phyloP scores from a whole-genome alignment of 2,329 filamentous ascomycete species.

The Beauveria scarabaeidicola region DNA sequence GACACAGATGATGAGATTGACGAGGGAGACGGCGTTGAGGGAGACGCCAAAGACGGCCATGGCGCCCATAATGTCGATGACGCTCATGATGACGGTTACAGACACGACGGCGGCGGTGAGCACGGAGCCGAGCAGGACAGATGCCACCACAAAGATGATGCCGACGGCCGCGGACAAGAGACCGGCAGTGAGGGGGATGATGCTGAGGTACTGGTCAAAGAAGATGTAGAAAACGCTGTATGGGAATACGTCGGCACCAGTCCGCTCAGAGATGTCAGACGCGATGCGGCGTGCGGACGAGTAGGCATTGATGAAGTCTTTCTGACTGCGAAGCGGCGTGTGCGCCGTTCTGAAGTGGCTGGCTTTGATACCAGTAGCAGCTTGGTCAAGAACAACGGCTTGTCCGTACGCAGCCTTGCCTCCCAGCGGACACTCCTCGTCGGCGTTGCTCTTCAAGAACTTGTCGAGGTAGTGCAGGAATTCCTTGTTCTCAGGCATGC shows the following conservation, averaged over 20 bases:
- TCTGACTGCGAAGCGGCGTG: constrained; percentile 75
- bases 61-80: constrained; percentile 87
- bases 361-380: constrained; percentile 60
- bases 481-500: constrained; percentile 90
- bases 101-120: constrained; percentile 77
- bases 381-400: constrained; percentile 68
- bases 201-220: constrained; percentile 92
- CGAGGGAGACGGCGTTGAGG: constrained; percentile 87
- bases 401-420: constrained; percentile 81
- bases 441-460: constrained; percentile 74
- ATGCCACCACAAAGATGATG: constrained; percentile 76
- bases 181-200: constrained; percentile 68
- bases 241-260: constrained; percentile 79
- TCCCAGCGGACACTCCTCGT: constrained; percentile 76
- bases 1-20: constrained; percentile 95
- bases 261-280: constrained; percentile 59
- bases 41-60: constrained; percentile 88
- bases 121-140: constrained; percentile 73
- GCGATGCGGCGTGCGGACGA: constrained; percentile 83
- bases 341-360: constrained; percentile 91
- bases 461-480: constrained; percentile 79
- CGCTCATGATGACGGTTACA: constrained; percentile 82
- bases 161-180: constrained; percentile 76
- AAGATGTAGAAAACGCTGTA: constrained; percentile 99
- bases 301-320: constrained; percentile 90